Conservation (phyloP, 768 basidiomycete genomes). For the Rhodotorula diobovata region DNA sequence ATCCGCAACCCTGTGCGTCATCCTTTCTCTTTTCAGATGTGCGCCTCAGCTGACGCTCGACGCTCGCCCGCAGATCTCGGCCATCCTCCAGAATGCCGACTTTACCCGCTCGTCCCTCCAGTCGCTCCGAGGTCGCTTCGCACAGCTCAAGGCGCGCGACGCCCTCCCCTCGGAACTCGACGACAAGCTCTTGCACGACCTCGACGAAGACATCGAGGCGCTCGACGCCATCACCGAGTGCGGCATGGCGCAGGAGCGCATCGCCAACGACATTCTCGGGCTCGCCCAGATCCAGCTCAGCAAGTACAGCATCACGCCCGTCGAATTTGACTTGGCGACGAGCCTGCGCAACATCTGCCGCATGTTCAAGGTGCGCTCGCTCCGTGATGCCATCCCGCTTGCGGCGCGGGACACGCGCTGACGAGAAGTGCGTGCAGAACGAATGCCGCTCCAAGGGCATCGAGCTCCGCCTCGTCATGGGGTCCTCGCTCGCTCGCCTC, state of each 20-base stretch:
- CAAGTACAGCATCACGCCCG: slow-evolving; percentile 45
- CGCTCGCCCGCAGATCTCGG: slow-evolving; percentile 38
- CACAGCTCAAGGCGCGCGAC: not conserved
- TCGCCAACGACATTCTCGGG: slow-evolving; percentile 46
- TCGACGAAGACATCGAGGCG: slow-evolving; percentile 46
- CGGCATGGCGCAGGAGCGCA: slow-evolving; percentile 42
- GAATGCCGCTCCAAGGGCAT: slow-evolving; percentile 47
- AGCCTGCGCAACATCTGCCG: slow-evolving; percentile 45
- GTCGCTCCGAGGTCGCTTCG: not conserved
- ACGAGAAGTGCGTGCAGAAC: too few relatives aligned
- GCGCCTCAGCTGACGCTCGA: too few relatives aligned
- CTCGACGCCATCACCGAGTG: slow-evolving; percentile 33
- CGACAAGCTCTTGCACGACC: slow-evolving; percentile 42
- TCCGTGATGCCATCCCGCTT: too few relatives aligned
- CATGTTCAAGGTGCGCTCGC: slow-evolving; percentile 43
- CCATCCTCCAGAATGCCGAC: slow-evolving; percentile 45
- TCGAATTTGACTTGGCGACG: slow-evolving; percentile 45
- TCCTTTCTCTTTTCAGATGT: too few relatives aligned
- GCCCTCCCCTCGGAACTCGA: slow-evolving; percentile 11
- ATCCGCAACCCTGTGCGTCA: slow-evolving; percentile 42
- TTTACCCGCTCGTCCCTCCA: slow-evolving; percentile 26
- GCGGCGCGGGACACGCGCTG: too few relatives aligned
- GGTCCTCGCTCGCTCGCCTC: slow-evolving; percentile 43
- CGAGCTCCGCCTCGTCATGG: slow-evolving; percentile 45
- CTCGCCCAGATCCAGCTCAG: slow-evolving; percentile 45